Evolutionary conservation across 805 yeast genomes (phyloP).

Genomic region (Nakazawaea peltata): DNA sequence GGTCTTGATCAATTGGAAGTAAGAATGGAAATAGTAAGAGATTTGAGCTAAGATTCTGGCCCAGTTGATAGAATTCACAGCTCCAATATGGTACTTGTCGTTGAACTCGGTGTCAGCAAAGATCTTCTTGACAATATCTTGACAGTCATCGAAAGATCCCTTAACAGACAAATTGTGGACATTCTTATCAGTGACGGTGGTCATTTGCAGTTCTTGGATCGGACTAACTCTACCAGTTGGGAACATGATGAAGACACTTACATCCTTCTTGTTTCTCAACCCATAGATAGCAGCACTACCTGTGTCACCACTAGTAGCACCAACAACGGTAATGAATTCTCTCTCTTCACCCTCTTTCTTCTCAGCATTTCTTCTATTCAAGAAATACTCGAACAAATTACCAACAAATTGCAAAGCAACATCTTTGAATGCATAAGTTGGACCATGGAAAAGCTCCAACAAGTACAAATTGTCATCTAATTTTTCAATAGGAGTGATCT

Average conservation of each 20-base stretch:
- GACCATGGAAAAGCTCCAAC: conserved; percentile 96
- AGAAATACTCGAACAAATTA: conserved; percentile 88
- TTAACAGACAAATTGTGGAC: conserved; percentile 93
- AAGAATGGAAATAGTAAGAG: conserved; percentile 91
- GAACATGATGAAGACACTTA: conserved; percentile 91
- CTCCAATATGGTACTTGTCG: conserved; percentile 87
- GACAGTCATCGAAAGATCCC: conserved; percentile 98
- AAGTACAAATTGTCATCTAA: conserved; percentile 49
- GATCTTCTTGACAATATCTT: conserved; percentile 87
- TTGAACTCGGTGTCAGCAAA: conserved; percentile 89
- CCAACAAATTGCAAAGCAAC: conserved; percentile 98
- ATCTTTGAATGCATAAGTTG: conserved; percentile 98
- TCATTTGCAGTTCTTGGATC: conserved; percentile 97
- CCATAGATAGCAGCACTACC: conserved; percentile 99
- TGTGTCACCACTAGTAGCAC: conserved; percentile 98
- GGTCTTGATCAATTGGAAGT: conserved; percentile 56
- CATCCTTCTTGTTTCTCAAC: conserved; percentile 92
- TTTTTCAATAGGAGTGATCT: conserved; percentile 77
- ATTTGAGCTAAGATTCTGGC: conserved; percentile 97
- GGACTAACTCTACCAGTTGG: conserved; percentile 98
- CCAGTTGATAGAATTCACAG: conserved; percentile 98
- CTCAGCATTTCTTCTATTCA: conserved; percentile 60
- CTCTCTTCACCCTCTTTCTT: conserved; percentile 43
- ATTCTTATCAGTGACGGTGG: conserved; percentile 86
- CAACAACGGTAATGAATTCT: conserved; percentile 89